Conservation (phyloP, 768 basidiomycete species). For the Mycena haematopus region DNA sequence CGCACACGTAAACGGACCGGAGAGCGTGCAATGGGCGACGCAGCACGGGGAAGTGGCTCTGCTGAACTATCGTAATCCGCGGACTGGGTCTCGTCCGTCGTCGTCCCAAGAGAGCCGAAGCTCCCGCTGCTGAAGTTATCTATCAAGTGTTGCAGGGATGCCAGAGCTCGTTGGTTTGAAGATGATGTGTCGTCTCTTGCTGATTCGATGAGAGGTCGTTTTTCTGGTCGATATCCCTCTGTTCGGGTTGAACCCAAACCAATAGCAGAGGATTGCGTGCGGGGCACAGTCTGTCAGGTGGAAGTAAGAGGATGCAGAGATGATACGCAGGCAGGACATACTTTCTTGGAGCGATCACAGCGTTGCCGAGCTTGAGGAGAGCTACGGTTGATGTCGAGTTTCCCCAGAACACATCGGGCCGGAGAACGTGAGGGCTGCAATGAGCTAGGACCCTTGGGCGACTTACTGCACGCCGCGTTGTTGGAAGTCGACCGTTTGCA, state of each 20-base stretch:
- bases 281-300: neutral
- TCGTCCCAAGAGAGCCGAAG: slow-evolving; percentile 41
- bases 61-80: slow-evolving; percentile 1
- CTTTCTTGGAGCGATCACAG: slow-evolving; percentile 1
- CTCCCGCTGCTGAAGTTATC: slow-evolving; percentile 42
- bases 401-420: slow-evolving; percentile 6
- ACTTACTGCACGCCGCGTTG: neutral
- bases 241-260: slow-evolving; percentile 16
- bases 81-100: slow-evolving; percentile 27
- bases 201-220: neutral
- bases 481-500: slow-evolving; percentile 9
- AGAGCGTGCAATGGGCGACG: neutral
- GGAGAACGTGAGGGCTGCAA: slow-evolving; percentile 8
- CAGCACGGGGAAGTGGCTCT: neutral
- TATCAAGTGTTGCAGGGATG: slow-evolving; percentile 35
- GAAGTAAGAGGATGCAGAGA: neutral
- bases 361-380: neutral
- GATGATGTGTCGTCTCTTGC: slow-evolving; percentile 6
- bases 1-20: neutral
- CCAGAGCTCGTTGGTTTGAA: slow-evolving; percentile 29
- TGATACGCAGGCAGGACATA: neutral
- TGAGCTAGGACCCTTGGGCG: neutral
- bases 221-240: neutral
- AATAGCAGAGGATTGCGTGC: neutral
- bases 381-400: slow-evolving; percentile 20